A percentile compares a stretch with the other conserved stretches of the same genome.
phyloP scores from a whole-genome alignment of 352 stramenopile species.

The Globisporangium cylindrosporum region DNA sequence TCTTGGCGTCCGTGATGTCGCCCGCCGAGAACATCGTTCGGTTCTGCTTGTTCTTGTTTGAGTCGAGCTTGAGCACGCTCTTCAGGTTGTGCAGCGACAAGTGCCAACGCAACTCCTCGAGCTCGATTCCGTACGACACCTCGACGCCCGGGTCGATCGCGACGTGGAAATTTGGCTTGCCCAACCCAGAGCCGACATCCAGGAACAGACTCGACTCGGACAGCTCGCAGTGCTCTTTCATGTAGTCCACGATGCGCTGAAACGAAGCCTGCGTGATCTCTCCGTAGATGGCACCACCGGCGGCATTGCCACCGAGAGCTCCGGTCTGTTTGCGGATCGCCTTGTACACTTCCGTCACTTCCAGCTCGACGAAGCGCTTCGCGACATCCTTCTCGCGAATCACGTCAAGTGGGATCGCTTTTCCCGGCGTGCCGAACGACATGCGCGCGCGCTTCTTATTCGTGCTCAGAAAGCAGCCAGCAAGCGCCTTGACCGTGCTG shows the following conservation, averaged over 20 bases:
- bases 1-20: constrained; percentile 93
- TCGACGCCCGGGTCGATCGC: constrained; percentile 94
- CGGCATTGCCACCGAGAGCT: constrained; percentile 92
- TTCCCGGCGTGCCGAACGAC: constrained; percentile 69
- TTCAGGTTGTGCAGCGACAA: constrained; percentile 93
- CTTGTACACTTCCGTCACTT: constrained; percentile 89
- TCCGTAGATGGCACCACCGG: constrained; percentile 96
- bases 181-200: constrained; percentile 96
- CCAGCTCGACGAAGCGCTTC: constrained; percentile 74
- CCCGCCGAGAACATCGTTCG: constrained; percentile 90
- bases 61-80: constrained; percentile 77
- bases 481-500: constrained; percentile 27
- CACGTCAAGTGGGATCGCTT: constrained; percentile 61
- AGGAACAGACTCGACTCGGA: constrained; percentile 90
- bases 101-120: constrained; percentile 94
- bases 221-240: constrained; percentile 92
- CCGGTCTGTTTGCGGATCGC: constrained; percentile 94
- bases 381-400: constrained; percentile 61
- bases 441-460: constrained; percentile 59
- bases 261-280: constrained; percentile 97
- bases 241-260: constrained; percentile 94
- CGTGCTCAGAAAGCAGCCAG: constrained; percentile 16
- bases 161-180: constrained; percentile 98
- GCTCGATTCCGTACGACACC: constrained; percentile 95
- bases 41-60: constrained; percentile 50